Evolutionary conservation across 169 alveolate genomes (phyloP), one percentile per base, ranked within the genome.

Genomic region (Eimeria tenella): DNA sequence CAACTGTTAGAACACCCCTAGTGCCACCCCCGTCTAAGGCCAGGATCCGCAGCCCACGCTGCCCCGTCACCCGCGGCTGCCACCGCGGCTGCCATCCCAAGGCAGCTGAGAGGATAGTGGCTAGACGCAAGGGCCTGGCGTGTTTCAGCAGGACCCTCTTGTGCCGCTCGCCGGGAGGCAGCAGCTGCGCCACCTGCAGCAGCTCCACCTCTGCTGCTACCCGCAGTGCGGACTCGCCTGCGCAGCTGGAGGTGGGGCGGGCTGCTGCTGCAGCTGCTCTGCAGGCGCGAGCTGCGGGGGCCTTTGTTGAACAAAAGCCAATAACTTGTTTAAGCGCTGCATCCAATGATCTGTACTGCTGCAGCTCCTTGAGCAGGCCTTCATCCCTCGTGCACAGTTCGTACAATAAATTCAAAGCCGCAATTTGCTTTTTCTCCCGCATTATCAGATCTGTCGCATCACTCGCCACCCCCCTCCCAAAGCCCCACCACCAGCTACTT

Each of bases 1-100:
- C 98, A 10, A 97, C 94, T 50, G 98, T 96, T 75, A 97, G 86
- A 9, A 97, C 97, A 8, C 98, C 98, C 90, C 97, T 94, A 4
- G 97, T 94, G 56, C 98, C 98, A 10, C 98, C 98, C 10, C 98
- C 98, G 83, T 97, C 98, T 0, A 97, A 74, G 71, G 96, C 94
- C 55, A 97, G 95, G 9, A 97, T 96, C 23, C 98, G 93, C 75
- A 97, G 93, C 31, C 96, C 96, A 17, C 97, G 81, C 83, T 94
- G 94, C 90, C 95, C 90, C 73, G 94, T 68, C 15, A 50, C 86
- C 65, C 95, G 91, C 84, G 95, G 86, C 55, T 87, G 70, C 94
- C 94, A 96, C 63, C 7, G 50, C 49, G 52, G 81, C 60, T 75
- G 62, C 56, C 79, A 90, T 86, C 95, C 95, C 93, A 73, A 84